phyloP scores from a whole-genome alignment of 768 basidiomycete genomes.

The Lyophyllum semitale region DNA sequence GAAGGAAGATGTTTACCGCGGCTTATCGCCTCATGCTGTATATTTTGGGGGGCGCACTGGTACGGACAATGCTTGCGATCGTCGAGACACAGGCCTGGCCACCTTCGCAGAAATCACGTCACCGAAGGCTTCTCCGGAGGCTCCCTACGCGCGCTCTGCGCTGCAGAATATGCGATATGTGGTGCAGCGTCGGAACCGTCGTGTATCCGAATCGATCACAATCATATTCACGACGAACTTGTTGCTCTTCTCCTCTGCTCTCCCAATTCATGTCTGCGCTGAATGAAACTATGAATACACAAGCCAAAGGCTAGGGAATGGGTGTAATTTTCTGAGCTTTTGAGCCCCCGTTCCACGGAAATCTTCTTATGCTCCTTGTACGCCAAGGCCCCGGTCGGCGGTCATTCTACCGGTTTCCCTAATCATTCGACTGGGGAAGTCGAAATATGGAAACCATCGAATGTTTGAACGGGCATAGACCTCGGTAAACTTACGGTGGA shows the following conservation, averaged over 20 bases:
- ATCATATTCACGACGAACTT: background rate
- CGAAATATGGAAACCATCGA: background rate
- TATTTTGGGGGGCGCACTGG: background rate
- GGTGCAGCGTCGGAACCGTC: constrained; percentile 6
- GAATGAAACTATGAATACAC: no score
- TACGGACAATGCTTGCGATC: background rate
- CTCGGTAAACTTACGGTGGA: constrained; percentile 13
- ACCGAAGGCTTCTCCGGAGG: background rate
- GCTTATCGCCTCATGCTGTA: background rate
- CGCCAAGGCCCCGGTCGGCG: background rate
- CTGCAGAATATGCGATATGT: background rate
- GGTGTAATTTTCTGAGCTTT: no score
- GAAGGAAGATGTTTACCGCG: background rate
- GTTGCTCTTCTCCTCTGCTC: background rate
- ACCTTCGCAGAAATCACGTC: background rate
- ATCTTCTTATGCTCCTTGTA: no score
- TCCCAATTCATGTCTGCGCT: background rate
- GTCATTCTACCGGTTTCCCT: background rate
- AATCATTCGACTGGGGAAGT: background rate
- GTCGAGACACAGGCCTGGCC: background rate
- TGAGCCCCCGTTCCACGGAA: no score
- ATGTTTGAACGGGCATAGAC: background rate
- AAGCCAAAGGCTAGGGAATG: no score
- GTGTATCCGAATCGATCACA: background rate
- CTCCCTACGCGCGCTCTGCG: background rate